phyloP scores from a whole-genome alignment of 495 filamentous ascomycete species.

The Hypoxylon fuscum region DNA sequence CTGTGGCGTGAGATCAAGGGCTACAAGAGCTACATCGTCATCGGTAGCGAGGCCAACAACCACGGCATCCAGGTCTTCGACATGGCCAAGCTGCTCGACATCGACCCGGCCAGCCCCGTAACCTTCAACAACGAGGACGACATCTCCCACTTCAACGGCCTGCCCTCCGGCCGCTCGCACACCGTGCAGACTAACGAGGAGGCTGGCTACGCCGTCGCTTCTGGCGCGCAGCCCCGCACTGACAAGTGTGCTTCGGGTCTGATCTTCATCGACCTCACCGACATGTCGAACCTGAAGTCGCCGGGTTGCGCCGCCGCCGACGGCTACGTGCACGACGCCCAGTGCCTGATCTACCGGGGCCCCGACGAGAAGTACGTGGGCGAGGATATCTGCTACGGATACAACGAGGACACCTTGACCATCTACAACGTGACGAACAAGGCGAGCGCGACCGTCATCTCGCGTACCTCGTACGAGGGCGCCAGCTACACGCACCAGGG shows the following conservation, averaged over 20 bases:
- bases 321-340: conserved; percentile 70
- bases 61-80: conserved; percentile 65
- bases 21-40: conserved; percentile 55
- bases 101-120: conserved; percentile 41
- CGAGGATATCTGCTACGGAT: conserved; percentile 68
- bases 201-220: conserved; percentile 60
- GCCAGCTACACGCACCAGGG: conserved; percentile 70
- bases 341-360: conserved; percentile 67
- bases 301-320: conserved; percentile 62
- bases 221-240: conserved; percentile 57
- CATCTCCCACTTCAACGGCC: conserved; percentile 49
- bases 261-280: conserved; percentile 63
- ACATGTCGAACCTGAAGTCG: conserved; percentile 58
- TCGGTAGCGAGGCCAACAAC: conserved; percentile 58
- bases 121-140: conserved; percentile 48
- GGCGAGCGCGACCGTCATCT: conserved; percentile 57
- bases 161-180: conserved; percentile 60
- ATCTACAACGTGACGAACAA: conserved; percentile 69
- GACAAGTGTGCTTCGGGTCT: conserved; percentile 59
- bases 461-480: conserved; percentile 65
- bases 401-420: conserved; percentile 61
- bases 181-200: conserved; percentile 64
- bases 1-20: conserved; percentile 59
- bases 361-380: conserved; percentile 62
- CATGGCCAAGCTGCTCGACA: conserved; percentile 51